Base-by-base conservation (phyloP, 768 basidiomycete genomes). In the Steccherinum ochraceum region DNA sequence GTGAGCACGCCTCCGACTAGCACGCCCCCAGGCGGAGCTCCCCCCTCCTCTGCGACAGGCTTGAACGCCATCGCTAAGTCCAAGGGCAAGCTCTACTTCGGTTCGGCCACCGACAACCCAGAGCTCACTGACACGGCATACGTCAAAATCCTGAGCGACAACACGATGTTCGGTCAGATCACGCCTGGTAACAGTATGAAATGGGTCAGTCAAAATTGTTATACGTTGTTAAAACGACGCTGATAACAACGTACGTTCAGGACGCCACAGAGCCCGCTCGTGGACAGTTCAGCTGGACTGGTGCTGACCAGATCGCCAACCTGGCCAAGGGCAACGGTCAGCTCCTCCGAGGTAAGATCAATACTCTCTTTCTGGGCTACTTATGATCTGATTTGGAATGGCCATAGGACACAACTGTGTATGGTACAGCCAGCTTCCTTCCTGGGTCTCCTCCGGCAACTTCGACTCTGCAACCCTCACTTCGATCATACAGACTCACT, bases 111-210 rank as follows among this genome's bases (percentile, higher is more conserved):
- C 1, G 75, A 77, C 62, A 75, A 75, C 56, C 56, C 61, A 46
- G 75, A 77, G 58, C 66, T 78, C 35, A 71, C 65, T 12, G 72
- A 77, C 55, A 53, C 65, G 0, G 54, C 72, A 1, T 77, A 78
- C 58, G 64, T 68, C 12, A 61, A 67, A 10, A 62, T 67, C 46
- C 64, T 77, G 44, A 59, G 66, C 50, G 67, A 77, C 58, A 68
- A 55, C 30, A 60, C 48, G 13, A 64, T 72, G 52, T 79, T 77
- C 56, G 66, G 66, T 12, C 75, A 75, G 57, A 63, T 79, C 52
- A 78, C 77, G 0, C 68, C 77, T 21, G 76, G 66, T 18, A 78
- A 78, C 57, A 72, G 69, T 52, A 77, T 79, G 77, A 80, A 80
- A 73, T 80, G 78, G 77, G 77, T 75, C 52, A 27, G 65, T 52